Base-by-base conservation (phyloP, 73 alveolate genomes). In the Tetrahymena borealis region DNA sequence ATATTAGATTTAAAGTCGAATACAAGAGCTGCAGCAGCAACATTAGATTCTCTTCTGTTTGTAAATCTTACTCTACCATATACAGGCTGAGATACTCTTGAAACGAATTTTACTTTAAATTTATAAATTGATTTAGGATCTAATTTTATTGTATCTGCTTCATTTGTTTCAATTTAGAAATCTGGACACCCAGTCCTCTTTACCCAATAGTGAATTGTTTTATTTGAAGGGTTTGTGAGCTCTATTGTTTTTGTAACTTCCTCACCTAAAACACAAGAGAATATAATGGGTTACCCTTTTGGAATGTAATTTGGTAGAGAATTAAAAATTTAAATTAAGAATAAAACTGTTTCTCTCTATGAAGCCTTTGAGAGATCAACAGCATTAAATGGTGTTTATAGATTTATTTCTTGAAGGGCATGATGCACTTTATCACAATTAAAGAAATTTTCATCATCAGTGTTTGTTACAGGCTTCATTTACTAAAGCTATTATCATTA, bases 261-360 rank as follows among this genome's bases (percentile, higher is more conserved):
- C 78, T 98, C 99, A 11, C 99, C 99, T 40, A 98, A 94, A 12
- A 97, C 97, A 90, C 99, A 97, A 33, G 99, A 97, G 94, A 98
- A 98, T 79, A 96, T 97, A 12, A 98, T 98, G 0, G 95, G 95
- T 79, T 96, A 91, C 60, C 98, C 99, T 95, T 99, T 98, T 28
- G 99, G 99, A 32, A 98, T 98, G 94, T 97, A 98, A 93, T 99
- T 99, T 39, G 99, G 99, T 41, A 98, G 98, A 33, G 98, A 97
- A 94, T 98, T 97, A 93, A 97, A 98, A 18, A 98, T 93, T 93
- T 97, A 96, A 11, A 98, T 97, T 33, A 94, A 91, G 94, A 98
- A 97, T 60, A 98, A 95, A 11, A 98, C 97, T 96, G 98, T 94
- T 94, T 98, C 99, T 95, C 99, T 98, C 33, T 99, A 99, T 90